Conservation (phyloP, 2,329 filamentous ascomycete genomes). For the Blumeria graminis region DNA sequence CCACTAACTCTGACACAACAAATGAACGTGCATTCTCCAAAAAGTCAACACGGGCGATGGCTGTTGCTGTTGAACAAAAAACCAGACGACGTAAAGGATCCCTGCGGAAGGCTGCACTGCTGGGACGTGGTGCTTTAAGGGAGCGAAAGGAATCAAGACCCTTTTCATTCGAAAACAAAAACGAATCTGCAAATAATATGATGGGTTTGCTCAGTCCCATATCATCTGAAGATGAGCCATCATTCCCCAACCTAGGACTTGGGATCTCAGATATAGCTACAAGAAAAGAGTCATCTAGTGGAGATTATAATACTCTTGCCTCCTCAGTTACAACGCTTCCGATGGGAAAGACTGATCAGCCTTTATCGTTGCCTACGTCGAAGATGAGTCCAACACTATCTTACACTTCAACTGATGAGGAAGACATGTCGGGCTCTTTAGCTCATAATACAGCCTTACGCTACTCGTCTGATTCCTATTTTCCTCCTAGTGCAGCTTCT, state of each 20-base stretch:
- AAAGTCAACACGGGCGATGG: constrained; percentile 14
- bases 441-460: constrained; percentile 7
- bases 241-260: constrained; percentile 20
- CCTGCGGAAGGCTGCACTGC: constrained; percentile 61
- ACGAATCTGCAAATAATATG: constrained; percentile 4
- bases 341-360: constrained; percentile 11
- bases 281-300: not conserved
- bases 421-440: constrained; percentile 32
- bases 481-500: constrained; percentile 20
- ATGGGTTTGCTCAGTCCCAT: constrained; percentile 6
- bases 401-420: constrained; percentile 57
- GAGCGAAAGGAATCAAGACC: constrained; percentile 28
- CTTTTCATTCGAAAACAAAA: constrained; percentile 10
- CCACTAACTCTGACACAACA: not conserved
- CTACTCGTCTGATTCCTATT: constrained; percentile 34
- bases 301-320: not conserved
- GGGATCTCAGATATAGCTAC: not conserved
- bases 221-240: constrained; percentile 6
- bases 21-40: constrained; percentile 6
- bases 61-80: constrained; percentile 19
- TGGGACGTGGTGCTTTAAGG: constrained; percentile 46
- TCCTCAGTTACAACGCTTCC: constrained; percentile 6
- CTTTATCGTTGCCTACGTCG: constrained; percentile 13
- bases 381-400: constrained; percentile 30
- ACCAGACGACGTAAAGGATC: constrained; percentile 59